Base-by-base conservation (phyloP, 805 yeast species). In the Candida ulmi region DNA sequence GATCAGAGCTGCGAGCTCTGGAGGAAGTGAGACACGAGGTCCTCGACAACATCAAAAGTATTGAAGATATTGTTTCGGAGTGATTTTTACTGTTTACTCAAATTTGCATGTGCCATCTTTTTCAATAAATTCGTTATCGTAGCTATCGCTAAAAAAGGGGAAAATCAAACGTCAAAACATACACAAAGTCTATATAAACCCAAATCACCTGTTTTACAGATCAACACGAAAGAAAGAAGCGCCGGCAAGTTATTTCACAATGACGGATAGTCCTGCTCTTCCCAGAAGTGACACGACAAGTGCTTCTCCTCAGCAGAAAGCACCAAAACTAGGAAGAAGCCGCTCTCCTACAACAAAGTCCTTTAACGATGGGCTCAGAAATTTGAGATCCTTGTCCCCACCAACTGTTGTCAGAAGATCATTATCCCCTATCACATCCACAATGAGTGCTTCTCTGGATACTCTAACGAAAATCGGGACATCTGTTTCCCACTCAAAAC, bases 1-100 rank as follows among this genome's bases (percentile, higher is more conserved):
- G 88, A 26, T 71, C 77, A n/a, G 99, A 93, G 56, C 58, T 66
- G 37, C 67, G 98, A 35, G 91, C 90, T 1, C 61, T 93, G 35
- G 64, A 62, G 18, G 98, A 91, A 61, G 88, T 88, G 5, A 72
- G 74, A 42, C 60, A 70, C 47, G 95, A 91, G 56, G 84, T 88
- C 2, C n/a, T 41, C 1, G 72, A 69, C 46, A 33, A 24, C 18
- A 41, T 30, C 13, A 32, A 36, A 23, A 32, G 34, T 16, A 31
- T 31, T 18, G 24, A 30, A 17, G 5, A 30, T 17, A 17, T 9
- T 4, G 9, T 17, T 5, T 30, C 8, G 26, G 11, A 23, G n/a
- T n/a, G n/a, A n/a, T n/a, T n/a, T n/a, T n/a, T n/a, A n/a, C n/a
- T n/a, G n/a, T n/a, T n/a, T n/a, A n/a, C n/a, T n/a, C n/a, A n/a